Conservation (phyloP, 257 asterid species). For the Solanum chilense region DNA sequence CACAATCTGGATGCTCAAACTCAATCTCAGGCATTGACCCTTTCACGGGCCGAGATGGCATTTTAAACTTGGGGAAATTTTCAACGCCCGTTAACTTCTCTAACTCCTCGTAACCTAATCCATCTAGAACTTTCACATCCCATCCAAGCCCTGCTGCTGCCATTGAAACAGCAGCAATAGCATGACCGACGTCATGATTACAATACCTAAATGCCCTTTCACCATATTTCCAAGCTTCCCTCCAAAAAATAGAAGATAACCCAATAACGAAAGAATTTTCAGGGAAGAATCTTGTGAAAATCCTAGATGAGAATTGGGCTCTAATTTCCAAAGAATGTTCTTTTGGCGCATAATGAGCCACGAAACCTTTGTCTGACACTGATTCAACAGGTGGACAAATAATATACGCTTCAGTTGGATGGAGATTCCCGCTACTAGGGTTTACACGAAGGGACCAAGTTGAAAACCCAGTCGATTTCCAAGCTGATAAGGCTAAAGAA, state of each 20-base stretch:
- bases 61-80: conserved; percentile 22
- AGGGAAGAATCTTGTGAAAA: conserved; percentile 39
- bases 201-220: conserved; percentile 98
- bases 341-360: conserved; percentile 85
- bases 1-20: conserved; percentile 15
- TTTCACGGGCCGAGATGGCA: conserved; percentile 56
- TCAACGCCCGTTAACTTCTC: conserved; percentile 65
- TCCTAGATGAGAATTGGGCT: conserved; percentile 38
- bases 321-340: conserved; percentile 84
- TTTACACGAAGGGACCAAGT: conserved; percentile 97
- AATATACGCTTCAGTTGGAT: conserved; percentile 84
- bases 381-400: conserved; percentile 53
- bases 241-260: conserved; percentile 78
- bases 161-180: conserved; percentile 72
- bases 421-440: conserved; percentile 94
- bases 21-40: conserved; percentile 57
- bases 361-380: conserved; percentile 36
- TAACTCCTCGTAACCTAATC: conserved; percentile 58
- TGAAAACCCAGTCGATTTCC: conserved; percentile 74
- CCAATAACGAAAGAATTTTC: conserved; percentile 55
- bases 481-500: conserved; percentile 80
- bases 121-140: conserved; percentile 77
- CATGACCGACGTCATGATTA: conserved; percentile 96
- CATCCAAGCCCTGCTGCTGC: conserved; percentile 94
- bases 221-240: conserved; percentile 98